Base-by-base conservation (phyloP, 495 filamentous ascomycete genomes). In the Darksidea phi region DNA sequence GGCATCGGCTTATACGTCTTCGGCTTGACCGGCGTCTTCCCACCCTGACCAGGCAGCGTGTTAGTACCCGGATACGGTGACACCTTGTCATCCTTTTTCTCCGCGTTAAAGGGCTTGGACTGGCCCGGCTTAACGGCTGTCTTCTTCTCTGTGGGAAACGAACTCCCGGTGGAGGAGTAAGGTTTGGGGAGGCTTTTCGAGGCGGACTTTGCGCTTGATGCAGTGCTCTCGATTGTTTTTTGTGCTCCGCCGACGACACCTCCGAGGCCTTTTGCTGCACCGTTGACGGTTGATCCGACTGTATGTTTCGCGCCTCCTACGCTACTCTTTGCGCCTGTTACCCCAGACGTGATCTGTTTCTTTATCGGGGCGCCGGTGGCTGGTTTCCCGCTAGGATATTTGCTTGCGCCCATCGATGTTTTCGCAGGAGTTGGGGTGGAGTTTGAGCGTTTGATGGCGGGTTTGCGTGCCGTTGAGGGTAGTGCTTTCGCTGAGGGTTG, bases 41-140 rank as follows among this genome's bases (percentile, higher is more conserved):
- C 38, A 0, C 37, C 63, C 38, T 61, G 57, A 12, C 57, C 57
- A 8, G 56, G 55, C 41, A 49, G 18, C 38, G 62, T 65, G 36
- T 38, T 59, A 42, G 62, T 65, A 13, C 62, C 62, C 2, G 63
- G 57, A 53, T 66, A 66, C 53, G 62, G 15, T n/a, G n/a, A n/a
- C 26, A 46, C 52, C 48, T 54, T 47, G 47, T 10, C 46, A 2
- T 55, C 43, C 2, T 20, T 24, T n/a, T 17, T 42, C 15, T n/a
- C 1, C n/a, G 54, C 3, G 17, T 45, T 53, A 32, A 64, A 59
- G 13, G 48, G 42, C 34, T 64, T 54, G 6, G 41, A 2, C 42
- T 54, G 48, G 0, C 63, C 56, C 4, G 54, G 55, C 32, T 36
- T 54, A 0, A 66, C 63, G 0, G 63, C 56, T 15, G 63, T 43